Conservation (phyloP, 2,329 filamentous ascomycete genomes). For the Elsinoe fawcettii region DNA sequence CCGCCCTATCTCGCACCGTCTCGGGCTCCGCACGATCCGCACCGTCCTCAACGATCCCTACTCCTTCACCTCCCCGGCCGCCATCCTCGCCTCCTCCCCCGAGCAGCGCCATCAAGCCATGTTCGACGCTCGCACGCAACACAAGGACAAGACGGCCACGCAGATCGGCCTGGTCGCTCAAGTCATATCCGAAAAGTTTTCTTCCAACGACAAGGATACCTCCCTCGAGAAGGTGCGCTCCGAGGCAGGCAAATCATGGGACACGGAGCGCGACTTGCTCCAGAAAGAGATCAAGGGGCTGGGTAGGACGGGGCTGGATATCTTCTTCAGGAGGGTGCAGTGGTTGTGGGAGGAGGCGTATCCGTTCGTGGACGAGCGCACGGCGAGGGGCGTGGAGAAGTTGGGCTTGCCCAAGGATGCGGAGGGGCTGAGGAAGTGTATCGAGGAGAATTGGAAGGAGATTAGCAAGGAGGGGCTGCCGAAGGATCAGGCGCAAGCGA, state of each 20-base stretch:
- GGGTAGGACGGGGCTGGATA: conserved; percentile 35
- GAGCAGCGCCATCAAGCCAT: conserved; percentile 35
- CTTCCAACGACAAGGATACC: conserved; percentile 27
- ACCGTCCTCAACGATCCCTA: conserved; percentile 40
- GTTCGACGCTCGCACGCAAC: conserved; percentile 37
- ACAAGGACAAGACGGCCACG: conserved; percentile 40
- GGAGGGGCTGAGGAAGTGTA: conserved; percentile 27
- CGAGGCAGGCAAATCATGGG: conserved; percentile 26
- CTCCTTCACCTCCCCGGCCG: conserved; percentile 29
- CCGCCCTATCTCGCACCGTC: conserved; percentile 37
- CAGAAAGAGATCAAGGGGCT: conserved; percentile 35
- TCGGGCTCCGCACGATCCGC: conserved; percentile 38
- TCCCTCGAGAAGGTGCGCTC: conserved; percentile 28
- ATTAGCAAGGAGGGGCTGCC: conserved; percentile 25
- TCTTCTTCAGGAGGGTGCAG: conserved; percentile 37
- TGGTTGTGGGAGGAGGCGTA: conserved; percentile 33
- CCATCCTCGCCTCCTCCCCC: conserved; percentile 31
- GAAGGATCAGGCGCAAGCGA: conserved; percentile 29
- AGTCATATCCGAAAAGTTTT: conserved; percentile 28
- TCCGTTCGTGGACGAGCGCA: conserved; percentile 35
- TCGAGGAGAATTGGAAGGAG: conserved; percentile 33
- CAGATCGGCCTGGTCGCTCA: conserved; percentile 32
- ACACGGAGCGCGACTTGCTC: conserved; percentile 27
- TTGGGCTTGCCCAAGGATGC: conserved; percentile 32
- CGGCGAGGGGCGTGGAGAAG: conserved; percentile 28